These are phyloP conservation scores for Cenchrus americanus DNA, from an alignment of 176 grass and related monocot species.

Conservation along the genomic window DNA sequence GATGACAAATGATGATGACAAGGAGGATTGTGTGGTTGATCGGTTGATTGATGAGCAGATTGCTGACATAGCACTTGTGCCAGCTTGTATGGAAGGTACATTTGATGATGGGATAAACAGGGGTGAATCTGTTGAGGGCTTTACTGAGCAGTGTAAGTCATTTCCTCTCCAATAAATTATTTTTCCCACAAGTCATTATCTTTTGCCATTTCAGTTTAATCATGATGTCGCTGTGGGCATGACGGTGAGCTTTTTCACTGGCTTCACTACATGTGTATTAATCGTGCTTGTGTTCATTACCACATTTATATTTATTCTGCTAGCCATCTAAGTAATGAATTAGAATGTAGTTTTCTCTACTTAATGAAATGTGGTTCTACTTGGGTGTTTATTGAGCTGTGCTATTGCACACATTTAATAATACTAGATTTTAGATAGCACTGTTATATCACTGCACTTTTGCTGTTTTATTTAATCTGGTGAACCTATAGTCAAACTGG, in stretches of 20 bases:
- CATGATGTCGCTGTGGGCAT: not conserved
- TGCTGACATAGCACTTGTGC: not conserved
- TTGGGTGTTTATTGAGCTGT: constrained; percentile 1
- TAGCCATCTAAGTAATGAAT: constrained; percentile 3
- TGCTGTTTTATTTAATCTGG: constrained; percentile 14
- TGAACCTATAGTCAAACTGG: constrained; percentile 34
- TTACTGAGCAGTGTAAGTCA: constrained; percentile 49
- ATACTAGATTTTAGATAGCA: constrained; percentile 37
- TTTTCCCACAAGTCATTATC: not conserved
- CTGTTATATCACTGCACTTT: not conserved
- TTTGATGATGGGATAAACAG: constrained; percentile 18
- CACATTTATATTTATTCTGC: constrained; percentile 29
- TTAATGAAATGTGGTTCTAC: not conserved
- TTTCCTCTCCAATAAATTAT: not conserved
- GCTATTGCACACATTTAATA: not conserved
- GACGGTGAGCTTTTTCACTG: not conserved
- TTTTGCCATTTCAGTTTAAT: constrained; percentile 1
- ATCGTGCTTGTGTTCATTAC: not conserved
- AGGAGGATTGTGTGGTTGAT: constrained; percentile 24
- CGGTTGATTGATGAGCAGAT: constrained; percentile 17
- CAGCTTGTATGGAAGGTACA: constrained; percentile 26
- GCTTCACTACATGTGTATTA: not conserved
- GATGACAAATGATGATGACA: constrained; percentile 41
- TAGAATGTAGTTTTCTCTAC: constrained; percentile 2
- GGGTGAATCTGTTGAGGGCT: not conserved